Evolutionary conservation across 257 asterid genomes (phyloP), one percentile per base, ranked within the genome.

Genomic region (Jaltomata sinuosa): DNA sequence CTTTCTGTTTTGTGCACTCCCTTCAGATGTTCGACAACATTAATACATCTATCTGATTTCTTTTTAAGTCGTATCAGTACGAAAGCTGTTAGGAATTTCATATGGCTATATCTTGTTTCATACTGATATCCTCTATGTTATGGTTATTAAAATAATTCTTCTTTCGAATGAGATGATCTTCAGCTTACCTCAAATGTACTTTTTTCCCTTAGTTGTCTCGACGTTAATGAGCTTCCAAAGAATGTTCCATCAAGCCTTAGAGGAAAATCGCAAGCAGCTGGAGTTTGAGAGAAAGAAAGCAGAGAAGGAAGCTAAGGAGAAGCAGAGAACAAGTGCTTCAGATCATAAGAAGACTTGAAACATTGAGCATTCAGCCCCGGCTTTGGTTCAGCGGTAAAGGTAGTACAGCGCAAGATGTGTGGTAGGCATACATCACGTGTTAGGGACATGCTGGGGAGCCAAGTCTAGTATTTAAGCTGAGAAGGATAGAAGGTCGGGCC

Each of bases 261-360:
- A 90, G 76, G 98, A 95, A 79, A 95, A 95, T 89, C 61, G 91
- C 89, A 92, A 93, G 93, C 96, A 90, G 59, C 82, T 89, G 78
- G 97, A 93, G 87, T 19, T 90, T 22, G 98, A 91, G 86, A 95
- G 91, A 92, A 93, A 91, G 88, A 92, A 89, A 85, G 93, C 95
- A 47, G 89, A 86, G 83, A 93, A 88, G 87, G 94, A 92, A 84
- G 93, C 91, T 3, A 94, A 83, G 82, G 84, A 86, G 83, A 82
- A 77, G 9, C 67, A 27, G 65, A 87, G 49, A 59, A 55, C 83
- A 72, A 82, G 67, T 55, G 85, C 87, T 79, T 64, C 83, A 65
- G 68, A 83, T 64, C 38, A 64, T 85, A 9, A 65, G 67, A 19
- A 87, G 32, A 76, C 81, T 45, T 47, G 25, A 76, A 25, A 22